phyloP scores from a whole-genome alignment of 108 stramenopile species.

The Pseudonitzschia pungens region DNA sequence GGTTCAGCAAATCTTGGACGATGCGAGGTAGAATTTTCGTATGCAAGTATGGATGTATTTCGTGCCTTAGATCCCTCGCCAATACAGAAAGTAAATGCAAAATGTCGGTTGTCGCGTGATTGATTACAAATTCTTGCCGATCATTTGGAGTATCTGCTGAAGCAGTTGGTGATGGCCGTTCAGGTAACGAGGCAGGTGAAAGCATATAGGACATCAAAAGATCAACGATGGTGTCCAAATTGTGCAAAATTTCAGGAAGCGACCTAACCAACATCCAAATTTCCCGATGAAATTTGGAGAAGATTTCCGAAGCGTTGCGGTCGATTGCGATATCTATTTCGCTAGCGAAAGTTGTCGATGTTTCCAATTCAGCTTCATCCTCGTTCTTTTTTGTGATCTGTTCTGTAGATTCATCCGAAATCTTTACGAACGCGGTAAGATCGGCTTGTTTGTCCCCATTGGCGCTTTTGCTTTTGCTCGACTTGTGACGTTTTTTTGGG shows the following conservation, averaged over 20 bases:
- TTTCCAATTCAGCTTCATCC: conserved; percentile 29
- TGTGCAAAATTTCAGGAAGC: conserved; percentile 79
- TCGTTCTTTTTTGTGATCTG: conserved; percentile 1
- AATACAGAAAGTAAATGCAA: conserved; percentile 80
- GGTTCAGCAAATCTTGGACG: conserved; percentile 73
- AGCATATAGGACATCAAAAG: conserved; percentile 63
- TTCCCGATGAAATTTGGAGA: conserved; percentile 59
- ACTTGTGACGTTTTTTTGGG: conserved; percentile 31
- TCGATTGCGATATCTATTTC: conserved; percentile 79
- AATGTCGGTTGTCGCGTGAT: conserved; percentile 82
- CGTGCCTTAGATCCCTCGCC: conserved; percentile 79
- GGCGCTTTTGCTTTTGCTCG: conserved; percentile 19
- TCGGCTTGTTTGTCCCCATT: conserved; percentile 10
- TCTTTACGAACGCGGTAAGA: conserved; percentile 12
- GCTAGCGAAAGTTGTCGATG: conserved; percentile 57
- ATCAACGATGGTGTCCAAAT: conserved; percentile 63
- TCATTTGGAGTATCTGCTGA: background rate
- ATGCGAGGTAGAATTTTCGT: conserved; percentile 68
- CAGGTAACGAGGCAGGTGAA: conserved; percentile 40
- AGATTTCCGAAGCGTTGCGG: conserved; percentile 80
- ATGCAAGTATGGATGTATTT: conserved; percentile 76
- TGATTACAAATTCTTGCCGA: conserved; percentile 49
- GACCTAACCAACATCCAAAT: conserved; percentile 71
- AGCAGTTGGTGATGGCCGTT: conserved; percentile 20
- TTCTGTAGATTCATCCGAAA: conserved; percentile 17